phyloP scores from a whole-genome alignment of 2,329 filamentous ascomycete species.

The Ophiostoma australiae region DNA sequence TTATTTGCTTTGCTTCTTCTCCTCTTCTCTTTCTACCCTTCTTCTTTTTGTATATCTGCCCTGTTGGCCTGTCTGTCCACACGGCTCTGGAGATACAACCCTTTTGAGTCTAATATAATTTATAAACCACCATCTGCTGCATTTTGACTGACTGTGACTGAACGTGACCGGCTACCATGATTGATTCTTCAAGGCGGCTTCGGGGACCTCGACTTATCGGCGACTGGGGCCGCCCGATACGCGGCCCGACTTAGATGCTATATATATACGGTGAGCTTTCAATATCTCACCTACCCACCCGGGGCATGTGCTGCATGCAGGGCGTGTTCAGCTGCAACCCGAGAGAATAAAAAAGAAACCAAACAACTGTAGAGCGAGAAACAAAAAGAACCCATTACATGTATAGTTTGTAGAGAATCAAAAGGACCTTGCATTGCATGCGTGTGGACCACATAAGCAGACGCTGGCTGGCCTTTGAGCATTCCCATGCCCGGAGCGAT shows the following conservation, averaged over 20 bases:
- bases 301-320: not conserved
- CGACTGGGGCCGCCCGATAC: not conserved
- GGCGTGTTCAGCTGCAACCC: not conserved
- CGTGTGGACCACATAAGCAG: not conserved
- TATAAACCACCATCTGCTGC: not conserved
- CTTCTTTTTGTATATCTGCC: not conserved
- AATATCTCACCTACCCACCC: not conserved
- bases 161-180: not conserved
- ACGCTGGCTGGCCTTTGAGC: not conserved
- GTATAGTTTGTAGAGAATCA: not conserved
- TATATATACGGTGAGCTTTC: not conserved
- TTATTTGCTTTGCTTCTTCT: not conserved
- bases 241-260: not conserved
- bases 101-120: conserved; percentile 9
- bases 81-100: not conserved
- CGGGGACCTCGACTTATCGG: not conserved
- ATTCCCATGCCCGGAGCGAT: not conserved
- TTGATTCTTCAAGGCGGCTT: not conserved
- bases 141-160: not conserved
- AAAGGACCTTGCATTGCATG: not conserved
- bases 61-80: not conserved
- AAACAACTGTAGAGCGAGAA: not conserved
- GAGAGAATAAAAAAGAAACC: not conserved
- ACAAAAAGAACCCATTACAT: not conserved
- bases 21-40: not conserved